Evolutionary conservation across 306 rosid species (phyloP).

Genomic region (apple (Malus domestica)): ASM211411v1 NC_041802.1:24704501-24705000

Average conservation of each 20-base stretch:
- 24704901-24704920: not conserved
- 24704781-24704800: not conserved
- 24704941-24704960: too few relatives aligned
- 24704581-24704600: slow-evolving; percentile 1
- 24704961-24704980: not conserved
- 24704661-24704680: not conserved
- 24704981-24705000: not conserved
- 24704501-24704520: slow-evolving; percentile 89
- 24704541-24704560: slow-evolving; percentile 23
- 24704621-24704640: not conserved
- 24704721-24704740: not conserved
- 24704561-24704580: slow-evolving; percentile 16
- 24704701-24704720: not conserved
- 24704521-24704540: slow-evolving; percentile 55
- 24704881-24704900: too few relatives aligned
- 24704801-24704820: not conserved
- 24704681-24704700: not conserved
- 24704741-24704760: not conserved
- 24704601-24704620: not conserved
- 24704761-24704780: not conserved
- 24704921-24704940: not conserved
- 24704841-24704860: not conserved
- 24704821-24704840: not conserved
- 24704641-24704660: not conserved
- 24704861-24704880: not conserved